Evolutionary conservation across 2,329 filamentous ascomycete species (phyloP).

Genomic region (Hypoxylon sp.): DNA sequence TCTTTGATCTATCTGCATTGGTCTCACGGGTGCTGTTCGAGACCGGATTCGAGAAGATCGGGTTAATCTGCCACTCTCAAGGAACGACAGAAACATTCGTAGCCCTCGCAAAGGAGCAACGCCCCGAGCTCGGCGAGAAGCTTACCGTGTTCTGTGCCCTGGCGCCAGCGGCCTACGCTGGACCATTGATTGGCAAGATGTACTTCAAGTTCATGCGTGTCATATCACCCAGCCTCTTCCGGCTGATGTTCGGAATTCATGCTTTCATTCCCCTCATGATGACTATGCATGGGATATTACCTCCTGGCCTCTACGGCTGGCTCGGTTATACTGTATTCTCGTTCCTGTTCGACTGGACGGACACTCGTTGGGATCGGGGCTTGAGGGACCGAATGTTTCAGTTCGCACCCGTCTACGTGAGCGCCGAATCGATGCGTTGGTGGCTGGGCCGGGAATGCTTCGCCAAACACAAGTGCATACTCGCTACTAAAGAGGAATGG

Average conservation of each 20-base stretch:
- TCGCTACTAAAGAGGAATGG: conserved; percentile 80
- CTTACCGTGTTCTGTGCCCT: conserved; percentile 92
- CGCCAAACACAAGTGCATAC: conserved; percentile 83
- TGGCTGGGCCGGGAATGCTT: conserved; percentile 92
- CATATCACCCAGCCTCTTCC: conserved; percentile 81
- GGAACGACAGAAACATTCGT: conserved; percentile 91
- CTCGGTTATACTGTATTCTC: conserved; percentile 91
- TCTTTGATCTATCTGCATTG: conserved; percentile 86
- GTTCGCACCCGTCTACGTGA: conserved; percentile 91
- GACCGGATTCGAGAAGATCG: conserved; percentile 86
- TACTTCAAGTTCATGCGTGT: conserved; percentile 93
- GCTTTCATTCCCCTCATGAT: conserved; percentile 96
- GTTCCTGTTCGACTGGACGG: conserved; percentile 90
- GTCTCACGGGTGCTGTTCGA: conserved; percentile 82
- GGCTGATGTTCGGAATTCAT: conserved; percentile 89
- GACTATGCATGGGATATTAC: conserved; percentile 77
- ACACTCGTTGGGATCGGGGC: conserved; percentile 84
- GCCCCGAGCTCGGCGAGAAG: conserved; percentile 84
- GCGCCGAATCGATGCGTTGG: conserved; percentile 92
- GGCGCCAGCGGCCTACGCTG: conserved; percentile 90
- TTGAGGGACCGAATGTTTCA: conserved; percentile 88
- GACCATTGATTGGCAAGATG: conserved; percentile 84
- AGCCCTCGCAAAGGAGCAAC: conserved; percentile 88
- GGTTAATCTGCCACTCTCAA: conserved; percentile 88
- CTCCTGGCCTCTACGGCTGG: conserved; percentile 77